Evolutionary conservation across 1,284 basidiomycete genomes (phyloP).

Genomic region (Schizophyllum amplum): DNA sequence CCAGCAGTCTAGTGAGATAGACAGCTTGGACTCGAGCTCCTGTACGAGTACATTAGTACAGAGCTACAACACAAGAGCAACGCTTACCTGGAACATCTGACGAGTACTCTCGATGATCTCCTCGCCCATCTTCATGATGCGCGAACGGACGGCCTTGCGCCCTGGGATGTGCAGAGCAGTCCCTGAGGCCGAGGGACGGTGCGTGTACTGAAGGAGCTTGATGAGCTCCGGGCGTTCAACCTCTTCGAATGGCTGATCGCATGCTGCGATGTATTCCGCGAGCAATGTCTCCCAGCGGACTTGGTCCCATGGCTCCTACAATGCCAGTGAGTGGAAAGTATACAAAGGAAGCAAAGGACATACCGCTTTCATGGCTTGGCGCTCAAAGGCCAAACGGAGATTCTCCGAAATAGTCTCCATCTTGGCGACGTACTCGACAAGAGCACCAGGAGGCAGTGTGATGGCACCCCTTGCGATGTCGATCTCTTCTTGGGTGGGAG

Average conservation of each 20-base stretch:
- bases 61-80: not conserved
- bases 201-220: constrained; percentile 10
- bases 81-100: constrained; percentile 10
- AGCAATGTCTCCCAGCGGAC: constrained; percentile 7
- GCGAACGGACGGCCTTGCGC: not conserved
- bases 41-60: not conserved
- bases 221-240: constrained; percentile 12
- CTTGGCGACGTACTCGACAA: too few relatives aligned
- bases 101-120: constrained; percentile 3
- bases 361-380: too few relatives aligned
- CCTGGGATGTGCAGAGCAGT: constrained; percentile 9
- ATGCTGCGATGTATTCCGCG: constrained; percentile 13
- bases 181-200: too few relatives aligned
- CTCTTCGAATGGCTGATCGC: constrained; percentile 15
- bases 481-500: too few relatives aligned
- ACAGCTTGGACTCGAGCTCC: constrained; percentile 12
- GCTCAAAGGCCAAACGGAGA: too few relatives aligned
- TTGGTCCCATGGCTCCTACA: constrained; percentile 7
- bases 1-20: constrained; percentile 18
- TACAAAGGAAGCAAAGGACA: too few relatives aligned
- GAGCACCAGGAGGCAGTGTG: too few relatives aligned
- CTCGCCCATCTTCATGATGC: constrained; percentile 7
- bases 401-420: too few relatives aligned
- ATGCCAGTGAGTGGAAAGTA: not conserved
- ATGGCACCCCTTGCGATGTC: too few relatives aligned